A percentile compares a stretch with the other conserved stretches of the same genome.
Evolutionary conservation across 225 moss, liverwort and hornwort species (phyloP).

Genomic region (Physcomitrium patens): DNA sequence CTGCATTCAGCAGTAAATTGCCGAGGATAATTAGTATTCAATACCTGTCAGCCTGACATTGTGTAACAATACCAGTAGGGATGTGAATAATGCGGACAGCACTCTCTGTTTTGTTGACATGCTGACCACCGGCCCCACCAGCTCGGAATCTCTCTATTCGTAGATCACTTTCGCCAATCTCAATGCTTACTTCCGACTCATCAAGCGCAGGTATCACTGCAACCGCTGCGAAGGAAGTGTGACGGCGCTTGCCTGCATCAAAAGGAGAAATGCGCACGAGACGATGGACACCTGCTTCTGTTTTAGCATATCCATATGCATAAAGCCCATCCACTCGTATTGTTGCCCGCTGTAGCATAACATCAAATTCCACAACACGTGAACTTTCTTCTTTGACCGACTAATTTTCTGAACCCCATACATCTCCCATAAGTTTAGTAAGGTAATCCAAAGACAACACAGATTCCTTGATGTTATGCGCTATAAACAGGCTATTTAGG

Average conservation of each 20-base stretch:
- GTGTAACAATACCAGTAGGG: slow-evolving; percentile 88
- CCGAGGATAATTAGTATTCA: not conserved
- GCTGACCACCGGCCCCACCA: slow-evolving; percentile 95
- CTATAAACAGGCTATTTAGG: not conserved
- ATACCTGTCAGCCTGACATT: slow-evolving; percentile 96
- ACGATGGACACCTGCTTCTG: slow-evolving; percentile 96
- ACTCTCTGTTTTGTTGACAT: slow-evolving; percentile 98
- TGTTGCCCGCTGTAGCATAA: slow-evolving; percentile 65
- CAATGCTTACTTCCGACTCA: slow-evolving; percentile 74
- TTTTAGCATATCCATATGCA: slow-evolving; percentile 87
- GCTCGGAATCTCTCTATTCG: slow-evolving; percentile 93
- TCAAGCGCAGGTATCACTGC: slow-evolving; percentile 96
- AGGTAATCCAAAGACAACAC: not conserved
- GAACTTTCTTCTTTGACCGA: not conserved
- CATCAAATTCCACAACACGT: not conserved
- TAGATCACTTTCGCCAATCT: slow-evolving; percentile 82
- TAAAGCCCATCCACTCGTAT: slow-evolving; percentile 82
- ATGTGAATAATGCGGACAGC: slow-evolving; percentile 88
- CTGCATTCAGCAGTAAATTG: not conserved
- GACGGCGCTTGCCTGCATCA: slow-evolving; percentile 92
- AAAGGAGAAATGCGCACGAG: slow-evolving; percentile 96
- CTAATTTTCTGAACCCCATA: not conserved
- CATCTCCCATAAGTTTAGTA: not conserved
- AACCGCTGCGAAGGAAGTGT: slow-evolving; percentile 96
- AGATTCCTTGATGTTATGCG: not conserved